Conservation (phyloP, 1,284 basidiomycete species). For the Fereydounia khargensis region DNA sequence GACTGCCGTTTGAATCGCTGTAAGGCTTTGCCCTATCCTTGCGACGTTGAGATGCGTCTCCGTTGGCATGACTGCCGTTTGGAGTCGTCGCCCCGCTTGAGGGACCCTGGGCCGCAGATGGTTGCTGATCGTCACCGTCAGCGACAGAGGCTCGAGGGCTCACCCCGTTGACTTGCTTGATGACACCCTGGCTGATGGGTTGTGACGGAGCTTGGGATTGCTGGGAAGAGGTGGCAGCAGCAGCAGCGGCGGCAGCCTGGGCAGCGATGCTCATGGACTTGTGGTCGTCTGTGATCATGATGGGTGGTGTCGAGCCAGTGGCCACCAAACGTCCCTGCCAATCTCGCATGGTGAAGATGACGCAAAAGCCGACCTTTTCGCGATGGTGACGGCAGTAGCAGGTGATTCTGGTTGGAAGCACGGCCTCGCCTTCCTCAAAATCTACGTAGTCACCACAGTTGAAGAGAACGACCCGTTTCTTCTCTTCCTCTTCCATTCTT, state of each 20-base stretch:
- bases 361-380: slow-evolving; percentile 90
- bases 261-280: slow-evolving; percentile 66
- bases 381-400: slow-evolving; percentile 99
- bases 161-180: slow-evolving; percentile 23
- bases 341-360: slow-evolving; percentile 85
- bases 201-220: slow-evolving; percentile 2
- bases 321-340: slow-evolving; percentile 77
- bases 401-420: slow-evolving; percentile 90
- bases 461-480: slow-evolving; percentile 63
- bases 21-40: slow-evolving; percentile 48
- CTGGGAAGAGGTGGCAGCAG: background rate
- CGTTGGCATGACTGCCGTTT: slow-evolving; percentile 5
- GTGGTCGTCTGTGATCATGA: slow-evolving; percentile 94
- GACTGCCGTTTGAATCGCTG: slow-evolving; percentile 30
- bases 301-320: slow-evolving; percentile 78
- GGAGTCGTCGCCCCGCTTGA: slow-evolving; percentile 24
- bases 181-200: slow-evolving; percentile 7
- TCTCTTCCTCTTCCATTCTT: slow-evolving; percentile 50
- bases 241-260: slow-evolving; percentile 12
- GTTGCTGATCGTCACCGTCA: slow-evolving; percentile 7
- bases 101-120: slow-evolving; percentile 3
- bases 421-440: slow-evolving; percentile 80
- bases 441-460: slow-evolving; percentile 90
- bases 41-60: slow-evolving; percentile 5
- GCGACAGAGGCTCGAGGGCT: slow-evolving; percentile 10